These are phyloP conservation scores for Aureobasidium sp. DNA, from an alignment of 2,329 filamentous ascomycete species.

Conservation along the genomic window DNA sequence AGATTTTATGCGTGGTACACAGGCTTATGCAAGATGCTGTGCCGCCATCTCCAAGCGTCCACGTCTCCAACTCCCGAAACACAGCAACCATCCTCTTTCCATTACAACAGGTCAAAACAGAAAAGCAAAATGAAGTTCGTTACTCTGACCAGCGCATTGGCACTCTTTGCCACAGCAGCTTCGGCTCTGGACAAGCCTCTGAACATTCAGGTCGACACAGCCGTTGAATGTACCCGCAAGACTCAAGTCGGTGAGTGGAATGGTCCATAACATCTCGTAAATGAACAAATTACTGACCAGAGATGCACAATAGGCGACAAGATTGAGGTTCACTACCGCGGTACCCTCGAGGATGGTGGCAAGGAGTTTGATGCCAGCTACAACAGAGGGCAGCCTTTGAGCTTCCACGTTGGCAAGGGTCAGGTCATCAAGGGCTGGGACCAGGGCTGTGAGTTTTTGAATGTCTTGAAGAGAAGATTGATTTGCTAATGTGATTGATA, in stretches of 20 bases:
- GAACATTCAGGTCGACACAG: slow-evolving; percentile 79
- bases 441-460: slow-evolving; percentile 59
- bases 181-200: slow-evolving; percentile 61
- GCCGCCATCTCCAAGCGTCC: neutral
- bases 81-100: neutral
- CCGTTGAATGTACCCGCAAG: slow-evolving; percentile 82
- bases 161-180: slow-evolving; percentile 56
- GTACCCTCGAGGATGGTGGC: slow-evolving; percentile 79
- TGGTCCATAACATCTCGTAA: too few relatives aligned
- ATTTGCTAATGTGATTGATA: neutral
- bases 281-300: neutral
- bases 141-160: slow-evolving; percentile 35
- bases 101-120: neutral
- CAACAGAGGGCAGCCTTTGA: slow-evolving; percentile 80
- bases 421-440: slow-evolving; percentile 99
- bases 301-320: slow-evolving; percentile 66
- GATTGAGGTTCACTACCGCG: slow-evolving; percentile 89
- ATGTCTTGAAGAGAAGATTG: neutral
- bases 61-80: slow-evolving; percentile 18
- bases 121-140: slow-evolving; percentile 13
- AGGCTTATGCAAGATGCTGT: neutral
- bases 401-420: slow-evolving; percentile 83
- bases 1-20: too few relatives aligned
- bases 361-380: slow-evolving; percentile 63
- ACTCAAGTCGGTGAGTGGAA: slow-evolving; percentile 48